These are phyloP conservation scores for Balamuthia mandrillaris DNA, from an alignment of 208 protist genomes.

Conservation along the genomic window DNA sequence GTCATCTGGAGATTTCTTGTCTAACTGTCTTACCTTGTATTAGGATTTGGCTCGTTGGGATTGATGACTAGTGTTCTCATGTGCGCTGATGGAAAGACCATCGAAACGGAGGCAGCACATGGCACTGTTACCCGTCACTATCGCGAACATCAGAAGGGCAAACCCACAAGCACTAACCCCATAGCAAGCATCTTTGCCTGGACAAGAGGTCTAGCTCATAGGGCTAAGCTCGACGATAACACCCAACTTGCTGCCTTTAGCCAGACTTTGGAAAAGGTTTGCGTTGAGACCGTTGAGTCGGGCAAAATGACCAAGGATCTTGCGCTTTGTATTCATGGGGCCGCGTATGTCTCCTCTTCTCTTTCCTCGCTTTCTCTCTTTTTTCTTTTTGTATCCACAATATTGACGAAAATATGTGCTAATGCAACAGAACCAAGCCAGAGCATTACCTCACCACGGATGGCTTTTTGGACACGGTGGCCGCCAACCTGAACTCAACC, in stretches of 20 bases:
- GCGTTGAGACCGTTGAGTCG: slow-evolving; percentile 85
- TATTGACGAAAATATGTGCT: no score
- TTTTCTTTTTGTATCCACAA: background rate
- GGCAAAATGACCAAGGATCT: slow-evolving; percentile 97
- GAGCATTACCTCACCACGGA: slow-evolving; percentile 66
- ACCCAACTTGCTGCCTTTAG: slow-evolving; percentile 80
- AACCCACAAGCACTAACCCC: slow-evolving; percentile 94
- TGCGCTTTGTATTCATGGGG: slow-evolving; percentile 87
- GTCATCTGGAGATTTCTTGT: no score
- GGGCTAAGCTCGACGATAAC: slow-evolving; percentile 92
- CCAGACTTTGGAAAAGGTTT: slow-evolving; percentile 81
- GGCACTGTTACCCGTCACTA: slow-evolving; percentile 96
- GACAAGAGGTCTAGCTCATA: slow-evolving; percentile 90
- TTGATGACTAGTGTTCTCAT: slow-evolving; percentile 96
- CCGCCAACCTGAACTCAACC: no score
- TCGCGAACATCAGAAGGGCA: slow-evolving; percentile 90
- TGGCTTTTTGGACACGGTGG: slow-evolving; percentile 71
- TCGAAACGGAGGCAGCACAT: slow-evolving; percentile 94
- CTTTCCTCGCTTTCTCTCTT: background rate
- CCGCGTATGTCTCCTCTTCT: background rate
- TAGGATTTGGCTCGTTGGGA: slow-evolving; percentile 93
- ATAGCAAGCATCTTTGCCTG: slow-evolving; percentile 95
- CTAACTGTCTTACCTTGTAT: no score
- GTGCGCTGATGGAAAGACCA: slow-evolving; percentile 92
- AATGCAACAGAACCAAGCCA: slow-evolving; percentile 34